Percentiles rank a stretch among this genome's conserved stretches.
Conservation (phyloP, 2,329 filamentous ascomycete species). For the Didymella sp. region DNA sequence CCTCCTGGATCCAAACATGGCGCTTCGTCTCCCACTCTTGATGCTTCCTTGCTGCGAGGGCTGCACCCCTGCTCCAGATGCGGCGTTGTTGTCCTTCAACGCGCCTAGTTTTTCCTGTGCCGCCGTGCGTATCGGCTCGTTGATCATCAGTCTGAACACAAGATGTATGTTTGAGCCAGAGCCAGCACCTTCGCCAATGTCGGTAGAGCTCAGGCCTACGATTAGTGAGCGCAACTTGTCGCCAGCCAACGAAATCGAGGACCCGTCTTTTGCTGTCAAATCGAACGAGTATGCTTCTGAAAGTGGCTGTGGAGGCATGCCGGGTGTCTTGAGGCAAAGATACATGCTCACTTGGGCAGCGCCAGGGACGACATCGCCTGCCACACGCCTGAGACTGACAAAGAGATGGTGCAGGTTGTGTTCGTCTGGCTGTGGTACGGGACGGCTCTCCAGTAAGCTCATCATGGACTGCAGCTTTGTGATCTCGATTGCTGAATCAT, state of each 20-base stretch:
- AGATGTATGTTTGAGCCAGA: constrained; percentile 79
- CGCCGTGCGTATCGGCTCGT: constrained; percentile 53
- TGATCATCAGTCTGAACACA: constrained; percentile 77
- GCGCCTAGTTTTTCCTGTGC: constrained; percentile 42
- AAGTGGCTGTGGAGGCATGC: constrained; percentile 68
- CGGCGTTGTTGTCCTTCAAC: constrained; percentile 38
- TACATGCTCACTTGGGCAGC: constrained; percentile 76
- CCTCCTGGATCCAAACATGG: constrained; percentile 73
- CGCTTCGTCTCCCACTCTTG: constrained; percentile 56
- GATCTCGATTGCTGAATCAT: constrained; percentile 91
- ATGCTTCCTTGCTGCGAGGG: constrained; percentile 45
- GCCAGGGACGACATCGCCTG: constrained; percentile 76
- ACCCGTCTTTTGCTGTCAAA: constrained; percentile 74
- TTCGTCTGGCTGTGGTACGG: constrained; percentile 70
- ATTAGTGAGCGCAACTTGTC: constrained; percentile 84
- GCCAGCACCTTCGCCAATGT: constrained; percentile 70
- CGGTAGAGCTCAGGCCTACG: constrained; percentile 79
- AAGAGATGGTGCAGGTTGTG: constrained; percentile 81
- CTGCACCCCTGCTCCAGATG: constrained; percentile 34
- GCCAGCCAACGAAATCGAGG: constrained; percentile 69
- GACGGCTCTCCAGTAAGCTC: constrained; percentile 88
- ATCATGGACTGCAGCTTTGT: constrained; percentile 93
- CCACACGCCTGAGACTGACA: constrained; percentile 82
- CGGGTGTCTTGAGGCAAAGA: constrained; percentile 74
- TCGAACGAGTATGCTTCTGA: constrained; percentile 86